A percentile compares a stretch with the other conserved stretches of the same genome.
These are phyloP conservation scores for Abrus pulchellus DNA, from an alignment of 306 rosid genomes.

Conservation along the genomic window DNA sequence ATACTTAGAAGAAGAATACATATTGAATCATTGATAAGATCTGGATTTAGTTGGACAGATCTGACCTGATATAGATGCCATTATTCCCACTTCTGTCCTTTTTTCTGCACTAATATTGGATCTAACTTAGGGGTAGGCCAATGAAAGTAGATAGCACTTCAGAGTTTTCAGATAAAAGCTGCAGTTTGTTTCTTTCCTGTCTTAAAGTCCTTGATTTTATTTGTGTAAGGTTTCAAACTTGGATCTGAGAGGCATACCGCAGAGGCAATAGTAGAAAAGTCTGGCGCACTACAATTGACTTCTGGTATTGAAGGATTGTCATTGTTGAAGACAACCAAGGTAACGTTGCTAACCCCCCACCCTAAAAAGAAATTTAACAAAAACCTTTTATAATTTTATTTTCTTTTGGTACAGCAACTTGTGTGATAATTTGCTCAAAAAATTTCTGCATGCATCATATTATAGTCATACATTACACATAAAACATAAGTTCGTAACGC, in stretches of 20 bases:
- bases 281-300: constrained; percentile 72
- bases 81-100: not conserved
- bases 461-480: not conserved
- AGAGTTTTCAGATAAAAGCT: constrained; percentile 20
- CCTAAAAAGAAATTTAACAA: not conserved
- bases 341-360: constrained; percentile 39
- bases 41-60: not conserved
- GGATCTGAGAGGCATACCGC: constrained; percentile 91
- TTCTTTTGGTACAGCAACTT: not conserved
- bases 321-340: constrained; percentile 88
- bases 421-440: not conserved
- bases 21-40: not conserved
- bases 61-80: constrained; percentile 18
- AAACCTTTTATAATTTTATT: not conserved
- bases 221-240: constrained; percentile 84
- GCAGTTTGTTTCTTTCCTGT: constrained; percentile 24
- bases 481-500: not conserved
- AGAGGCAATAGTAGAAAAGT: constrained; percentile 72
- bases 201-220: constrained; percentile 20
- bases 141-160: constrained; percentile 1
- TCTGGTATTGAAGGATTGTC: constrained; percentile 91
- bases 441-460: not conserved
- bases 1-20: not conserved
- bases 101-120: constrained; percentile 1
- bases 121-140: constrained; percentile 10